phyloP scores from a whole-genome alignment of 805 yeast genomes.

The Cyberlindnera japonica region DNA sequence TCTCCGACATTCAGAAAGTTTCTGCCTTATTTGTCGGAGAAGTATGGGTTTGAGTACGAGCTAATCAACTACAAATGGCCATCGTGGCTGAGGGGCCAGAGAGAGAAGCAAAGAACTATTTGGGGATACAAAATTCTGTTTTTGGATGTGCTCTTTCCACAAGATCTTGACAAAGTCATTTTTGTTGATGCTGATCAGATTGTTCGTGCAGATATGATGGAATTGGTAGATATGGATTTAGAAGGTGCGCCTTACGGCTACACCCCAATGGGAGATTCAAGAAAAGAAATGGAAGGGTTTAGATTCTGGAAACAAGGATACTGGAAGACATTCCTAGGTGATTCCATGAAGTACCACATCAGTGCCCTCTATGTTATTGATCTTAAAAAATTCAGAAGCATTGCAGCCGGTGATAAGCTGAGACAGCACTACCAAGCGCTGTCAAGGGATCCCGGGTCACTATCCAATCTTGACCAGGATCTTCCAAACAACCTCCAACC shows the following conservation, averaged over 20 bases:
- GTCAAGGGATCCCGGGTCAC: constrained; percentile 73
- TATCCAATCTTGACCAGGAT: constrained; percentile 87
- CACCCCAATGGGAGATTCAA: constrained; percentile 82
- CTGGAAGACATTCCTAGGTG: constrained; percentile 65
- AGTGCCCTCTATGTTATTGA: constrained; percentile 85
- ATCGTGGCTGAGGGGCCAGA: constrained; percentile 74
- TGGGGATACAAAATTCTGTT: constrained; percentile 90
- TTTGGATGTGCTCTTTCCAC: constrained; percentile 84
- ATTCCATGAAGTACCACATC: constrained; percentile 60
- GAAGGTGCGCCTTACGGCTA: constrained; percentile 84
- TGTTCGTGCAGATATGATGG: constrained; percentile 69
- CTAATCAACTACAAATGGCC: constrained; percentile 93
- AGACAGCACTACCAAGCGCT: constrained; percentile 82
- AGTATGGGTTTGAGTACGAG: constrained; percentile 66
- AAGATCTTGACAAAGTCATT: constrained; percentile 64
- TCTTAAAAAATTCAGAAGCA: constrained; percentile 56
- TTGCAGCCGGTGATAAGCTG: constrained; percentile 73
- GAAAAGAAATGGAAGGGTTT: constrained; percentile 77
- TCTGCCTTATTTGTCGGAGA: constrained; percentile 54
- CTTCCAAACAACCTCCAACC: constrained; percentile 84
- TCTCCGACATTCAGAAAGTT: constrained; percentile 63
- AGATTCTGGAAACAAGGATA: constrained; percentile 93
- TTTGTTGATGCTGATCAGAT: constrained; percentile 88
- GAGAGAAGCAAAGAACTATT: constrained; percentile 71
- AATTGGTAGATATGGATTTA: constrained; percentile 63